Evolutionary conservation across 2,329 filamentous ascomycete species (phyloP).

Genomic region (Alternaria gaisen): DNA sequence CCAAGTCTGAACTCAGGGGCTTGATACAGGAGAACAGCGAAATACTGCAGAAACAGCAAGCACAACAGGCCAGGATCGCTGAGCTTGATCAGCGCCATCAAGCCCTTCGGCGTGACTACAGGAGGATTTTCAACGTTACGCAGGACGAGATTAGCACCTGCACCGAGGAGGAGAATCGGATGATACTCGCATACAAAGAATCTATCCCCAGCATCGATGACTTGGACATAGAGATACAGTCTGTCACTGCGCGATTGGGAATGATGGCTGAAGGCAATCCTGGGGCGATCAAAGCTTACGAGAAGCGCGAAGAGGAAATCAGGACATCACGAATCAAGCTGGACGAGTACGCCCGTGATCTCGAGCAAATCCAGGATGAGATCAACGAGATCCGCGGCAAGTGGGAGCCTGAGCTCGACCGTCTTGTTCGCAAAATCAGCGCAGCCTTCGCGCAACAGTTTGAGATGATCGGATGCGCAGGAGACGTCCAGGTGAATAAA

Average conservation of each 20-base stretch:
- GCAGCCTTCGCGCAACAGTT: slow-evolving; percentile 94
- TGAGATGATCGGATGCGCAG: slow-evolving; percentile 90
- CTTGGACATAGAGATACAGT: slow-evolving; percentile 76
- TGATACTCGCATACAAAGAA: slow-evolving; percentile 31
- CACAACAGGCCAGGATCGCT: slow-evolving; percentile 24
- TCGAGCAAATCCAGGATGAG: slow-evolving; percentile 64
- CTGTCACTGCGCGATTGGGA: slow-evolving; percentile 77
- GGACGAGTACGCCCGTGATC: slow-evolving; percentile 61
- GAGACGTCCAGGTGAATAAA: slow-evolving; percentile 88
- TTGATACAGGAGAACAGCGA: slow-evolving; percentile 70
- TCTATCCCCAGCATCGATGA: slow-evolving; percentile 57
- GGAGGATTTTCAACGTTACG: slow-evolving; percentile 25
- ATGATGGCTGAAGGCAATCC: slow-evolving; percentile 82
- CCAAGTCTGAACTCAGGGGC: slow-evolving; percentile 77
- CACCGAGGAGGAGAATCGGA: slow-evolving; percentile 35
- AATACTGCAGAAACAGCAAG: slow-evolving; percentile 47
- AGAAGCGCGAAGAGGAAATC: slow-evolving; percentile 66
- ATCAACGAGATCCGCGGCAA: slow-evolving; percentile 72
- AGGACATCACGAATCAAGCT: slow-evolving; percentile 69
- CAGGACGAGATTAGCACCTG: slow-evolving; percentile 28
- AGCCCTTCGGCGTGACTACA: slow-evolving; percentile 20
- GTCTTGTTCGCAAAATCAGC: slow-evolving; percentile 81
- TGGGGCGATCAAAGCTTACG: slow-evolving; percentile 76
- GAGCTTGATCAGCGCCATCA: slow-evolving; percentile 27
- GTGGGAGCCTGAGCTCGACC: slow-evolving; percentile 88